Evolutionary conservation across 2,329 filamentous ascomycete species (phyloP), one percentile per base, ranked within the genome.

Genomic region (Neofusicoccum parvum): DNA sequence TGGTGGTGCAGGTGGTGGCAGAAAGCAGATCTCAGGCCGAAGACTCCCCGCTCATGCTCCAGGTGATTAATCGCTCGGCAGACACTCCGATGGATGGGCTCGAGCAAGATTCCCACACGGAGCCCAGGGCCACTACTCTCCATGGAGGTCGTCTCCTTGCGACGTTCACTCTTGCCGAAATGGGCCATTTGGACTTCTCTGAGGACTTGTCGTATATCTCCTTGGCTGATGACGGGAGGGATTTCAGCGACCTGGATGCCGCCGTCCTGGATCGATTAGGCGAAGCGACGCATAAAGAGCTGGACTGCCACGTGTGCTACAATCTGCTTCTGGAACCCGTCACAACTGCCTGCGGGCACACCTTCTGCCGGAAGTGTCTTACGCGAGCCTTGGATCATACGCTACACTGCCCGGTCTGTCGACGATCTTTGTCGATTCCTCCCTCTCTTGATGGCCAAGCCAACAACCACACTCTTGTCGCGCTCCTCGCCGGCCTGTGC

Each of bases 291-390:
- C 86, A 88, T 67, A 81, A 83, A 15, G 92, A 96, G 74, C 81
- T 96, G 72, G 92, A 97, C 72, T 97, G 94, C 70, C 92, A 95
- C 71, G 88, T 97, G 66, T 97, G 94, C 78, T 96, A 94, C 75
- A 86, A 88, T 46, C 78, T 96, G 23, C 90, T 94, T 75, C 81
- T 92, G 67, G 91, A 96, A 67, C 92, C 94, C 0, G 81, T 94
- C 60, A 97, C 93, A 0, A 96, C 92, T 0, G 84, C 87, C 1
- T 97, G 94, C 72, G 94, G 94, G 1, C 94, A 97, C 75, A 97
- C 92, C 0, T 94, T 95, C 72, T 97, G 94, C 75, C 88, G 91
- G 20, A 85, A 86, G 66, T 97, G 94, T 74, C 82, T 97, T 23
- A 86, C 88, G 65, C 87, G 90, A 51, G 87, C 91, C 6, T 82